These are phyloP conservation scores for Beauveria sp. DNA, from an alignment of 2,329 filamentous ascomycete species.

Conservation along the genomic window DNA sequence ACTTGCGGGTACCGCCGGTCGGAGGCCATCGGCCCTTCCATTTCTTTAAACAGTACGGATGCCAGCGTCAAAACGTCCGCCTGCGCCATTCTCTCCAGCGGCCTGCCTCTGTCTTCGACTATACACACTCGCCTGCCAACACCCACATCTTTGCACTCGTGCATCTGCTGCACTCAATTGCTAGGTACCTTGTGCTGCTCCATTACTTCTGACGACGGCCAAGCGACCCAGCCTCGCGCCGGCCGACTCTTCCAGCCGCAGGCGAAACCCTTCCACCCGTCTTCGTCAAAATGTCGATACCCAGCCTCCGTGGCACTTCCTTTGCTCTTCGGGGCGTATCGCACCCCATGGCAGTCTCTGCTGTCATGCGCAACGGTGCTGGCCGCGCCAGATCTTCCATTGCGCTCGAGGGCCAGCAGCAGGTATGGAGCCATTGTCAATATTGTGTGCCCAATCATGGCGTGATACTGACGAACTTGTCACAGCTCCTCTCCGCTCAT, in stretches of 20 bases:
- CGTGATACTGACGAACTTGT: neutral
- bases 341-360: conserved; percentile 20
- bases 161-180: neutral
- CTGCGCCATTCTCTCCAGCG: neutral
- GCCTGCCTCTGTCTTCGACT: neutral
- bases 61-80: neutral
- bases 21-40: conserved; percentile 16
- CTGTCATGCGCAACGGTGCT: conserved; percentile 18
- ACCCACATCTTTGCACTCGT: neutral
- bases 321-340: conserved; percentile 38
- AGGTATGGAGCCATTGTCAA: conserved; percentile 32
- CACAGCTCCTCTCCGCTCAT: conserved; percentile 68
- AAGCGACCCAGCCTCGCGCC: neutral
- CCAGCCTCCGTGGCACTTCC: conserved; percentile 40
- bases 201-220: neutral
- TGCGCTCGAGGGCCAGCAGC: conserved; percentile 49
- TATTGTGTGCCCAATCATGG: conserved; percentile 6
- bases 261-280: neutral
- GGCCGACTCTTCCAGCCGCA: neutral
- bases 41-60: conserved; percentile 4
- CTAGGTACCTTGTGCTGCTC: neutral
- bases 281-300: conserved; percentile 35
- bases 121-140: neutral
- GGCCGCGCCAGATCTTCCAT: conserved; percentile 39
- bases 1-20: conserved; percentile 17